Base-by-base conservation (phyloP, 2,329 filamentous ascomycete genomes). In the Fusarium stilboides region DNA sequence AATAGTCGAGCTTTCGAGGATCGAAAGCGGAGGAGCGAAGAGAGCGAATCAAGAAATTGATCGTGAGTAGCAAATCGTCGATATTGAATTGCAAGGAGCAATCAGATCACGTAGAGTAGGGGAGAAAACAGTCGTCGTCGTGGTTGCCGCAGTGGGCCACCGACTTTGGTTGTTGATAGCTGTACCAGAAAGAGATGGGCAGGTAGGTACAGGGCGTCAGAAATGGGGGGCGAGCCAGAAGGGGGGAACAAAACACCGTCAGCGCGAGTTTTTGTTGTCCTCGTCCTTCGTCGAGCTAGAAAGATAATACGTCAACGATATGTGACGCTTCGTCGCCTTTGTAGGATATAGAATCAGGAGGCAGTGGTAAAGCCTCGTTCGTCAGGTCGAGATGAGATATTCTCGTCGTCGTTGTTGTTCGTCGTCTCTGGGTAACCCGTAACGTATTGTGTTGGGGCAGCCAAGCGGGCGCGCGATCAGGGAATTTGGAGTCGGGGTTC, bases 121-220 rank as follows among this genome's bases (percentile, higher is more conserved):
- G 40, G 58, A 44, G 62, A 54, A 70, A 69, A 65, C 64, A 65
- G 36, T 76, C 73, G 74, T 78, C 77, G 77, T 77, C 72, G 73
- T 74, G 60, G 75, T 67, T 77, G 75, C 74, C 76, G 71, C 68
- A 69, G 69, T 70, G 74, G 76, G 74, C 74, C 63, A 72, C 75
- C 76, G 76, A 57, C 57, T 71, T 69, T 66, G 55, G 62, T 64
- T 70, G 67, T 70, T 70, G 72, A 69, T 74, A 69, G 57, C 71
- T 68, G 64, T 68, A 70, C 70, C 72, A 73, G 66, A 56, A 45
- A 59, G 67, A 72, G 68, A 65, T 39, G 34, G 15, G 42, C 53
- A 58, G 70, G 63, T 62, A 65, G 72, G 69, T 59, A 72, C 65
- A 71, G 69, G 64, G 70, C 72, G 72, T 74, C 67, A 71, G 70